phyloP scores from a whole-genome alignment of 108 stramenopile genomes.

The Cylindrotheca fusiformis region DNA sequence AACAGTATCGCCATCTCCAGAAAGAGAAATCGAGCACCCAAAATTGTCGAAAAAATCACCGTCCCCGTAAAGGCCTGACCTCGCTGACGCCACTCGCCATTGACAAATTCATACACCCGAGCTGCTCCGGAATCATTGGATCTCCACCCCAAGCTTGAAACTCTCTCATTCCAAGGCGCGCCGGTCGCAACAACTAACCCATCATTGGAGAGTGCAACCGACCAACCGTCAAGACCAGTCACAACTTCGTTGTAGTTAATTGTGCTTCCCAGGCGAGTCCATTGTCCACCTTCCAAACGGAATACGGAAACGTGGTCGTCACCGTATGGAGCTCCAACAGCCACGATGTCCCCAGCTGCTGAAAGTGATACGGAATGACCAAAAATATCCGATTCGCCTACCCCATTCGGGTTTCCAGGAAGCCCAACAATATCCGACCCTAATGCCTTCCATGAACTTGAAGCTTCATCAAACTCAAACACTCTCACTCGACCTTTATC shows the following conservation, averaged over 20 bases:
- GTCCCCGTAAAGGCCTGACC: not conserved
- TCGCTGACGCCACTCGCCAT: not conserved
- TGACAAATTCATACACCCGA: not conserved
- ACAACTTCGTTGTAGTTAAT: not conserved
- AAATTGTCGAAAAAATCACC: not conserved
- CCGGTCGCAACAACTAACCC: conserved; percentile 1
- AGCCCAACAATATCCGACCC: not conserved
- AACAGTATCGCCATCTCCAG: not conserved
- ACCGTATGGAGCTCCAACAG: not conserved
- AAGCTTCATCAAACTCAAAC: not conserved
- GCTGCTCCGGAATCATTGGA: not conserved
- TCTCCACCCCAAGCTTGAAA: too few species aligned
- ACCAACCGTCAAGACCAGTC: not conserved
- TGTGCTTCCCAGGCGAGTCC: not conserved
- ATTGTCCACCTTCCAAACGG: not conserved
- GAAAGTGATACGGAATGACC: not conserved
- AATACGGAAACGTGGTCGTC: not conserved
- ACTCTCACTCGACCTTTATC: not conserved
- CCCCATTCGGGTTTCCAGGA: not conserved
- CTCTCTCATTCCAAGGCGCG: conserved; percentile 1
- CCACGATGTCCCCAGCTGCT: not conserved
- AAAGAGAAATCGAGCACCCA: not conserved
- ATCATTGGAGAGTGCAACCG: conserved; percentile 10
- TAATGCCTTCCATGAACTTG: not conserved
- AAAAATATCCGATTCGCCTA: not conserved